Evolutionary conservation across 2,329 filamentous ascomycete species (phyloP), one percentile per base, ranked within the genome.

Genomic region (Aureobasidium sp.): DNA sequence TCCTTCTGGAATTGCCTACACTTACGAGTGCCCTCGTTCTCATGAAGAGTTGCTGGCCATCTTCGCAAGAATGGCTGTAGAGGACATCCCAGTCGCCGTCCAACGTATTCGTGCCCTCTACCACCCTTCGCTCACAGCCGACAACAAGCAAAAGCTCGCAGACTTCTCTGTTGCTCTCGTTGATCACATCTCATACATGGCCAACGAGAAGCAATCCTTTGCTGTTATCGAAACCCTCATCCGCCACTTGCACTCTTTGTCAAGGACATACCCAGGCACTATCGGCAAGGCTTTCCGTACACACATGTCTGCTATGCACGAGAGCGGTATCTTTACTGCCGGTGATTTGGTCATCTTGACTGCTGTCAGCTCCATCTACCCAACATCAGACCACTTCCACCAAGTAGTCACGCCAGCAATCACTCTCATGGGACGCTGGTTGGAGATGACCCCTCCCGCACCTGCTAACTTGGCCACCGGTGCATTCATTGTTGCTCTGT

Each of bases 351-450:
- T 91, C 24, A 77, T 96, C n/a, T 77, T 99, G 39, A 92, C 90
- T 0, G 91, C 90, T 0, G 84, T 97, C 63, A 85, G 87, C 44
- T 86, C 85, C 2, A 89, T 95, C 59, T 99, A 96, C 70, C 92
- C 94, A 5, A 96, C 94, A 0, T 97, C 92, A 0, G 94, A 99
- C 74, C 92, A 97, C 75, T 99, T 97, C 75, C 94, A 99, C 70
- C 88, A 94, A 68, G 90, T 97, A 39, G 88, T 91, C 44, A 99
- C 94, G 1, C 94, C 94, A 1, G 89, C 93, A 0, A 88, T 91
- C 75, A 84, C 97, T 5, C 83, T 87, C n/a, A 90, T 97, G 74
- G 84, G 83, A 14, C 85, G 90, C 60, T 97, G 89, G 74, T 81
- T 99, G 29, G 90, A 88, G 1, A 85, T 96, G 68, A 90, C 86